Conservation (phyloP, 306 rosid genomes). For the Hippophae gyantsensis region DNA sequence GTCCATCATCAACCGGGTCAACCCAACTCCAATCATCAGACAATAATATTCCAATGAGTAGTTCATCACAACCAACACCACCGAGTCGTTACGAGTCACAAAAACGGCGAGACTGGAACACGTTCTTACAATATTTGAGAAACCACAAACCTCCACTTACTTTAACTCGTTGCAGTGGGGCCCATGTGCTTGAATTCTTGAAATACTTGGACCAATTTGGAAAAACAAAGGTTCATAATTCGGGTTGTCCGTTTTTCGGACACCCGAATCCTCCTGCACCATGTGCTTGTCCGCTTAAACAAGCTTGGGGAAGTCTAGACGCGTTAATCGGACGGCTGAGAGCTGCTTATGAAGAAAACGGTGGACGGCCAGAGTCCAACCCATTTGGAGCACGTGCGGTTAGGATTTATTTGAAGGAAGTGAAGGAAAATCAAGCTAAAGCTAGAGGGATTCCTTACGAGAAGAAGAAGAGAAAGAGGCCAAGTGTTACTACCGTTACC, state of each 20-base stretch:
- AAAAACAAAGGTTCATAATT: constrained; percentile 69
- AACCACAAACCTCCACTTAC: constrained; percentile 97
- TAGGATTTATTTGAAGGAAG: constrained; percentile 76
- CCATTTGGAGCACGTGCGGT: constrained; percentile 82
- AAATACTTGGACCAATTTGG: constrained; percentile 92
- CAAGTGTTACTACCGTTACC: constrained; percentile 11
- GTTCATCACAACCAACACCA: constrained; percentile 36
- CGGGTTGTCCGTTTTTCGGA: constrained; percentile 74
- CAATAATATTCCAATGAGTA: no score
- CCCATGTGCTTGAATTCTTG: constrained; percentile 87
- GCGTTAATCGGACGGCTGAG: constrained; percentile 85
- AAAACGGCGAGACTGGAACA: constrained; percentile 95
- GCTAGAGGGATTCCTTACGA: constrained; percentile 94
- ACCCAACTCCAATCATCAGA: no score
- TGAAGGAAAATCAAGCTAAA: constrained; percentile 76
- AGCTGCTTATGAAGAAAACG: constrained; percentile 94
- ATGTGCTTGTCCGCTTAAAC: constrained; percentile 72
- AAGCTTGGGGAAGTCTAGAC: constrained; percentile 91
- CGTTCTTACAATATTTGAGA: constrained; percentile 73
- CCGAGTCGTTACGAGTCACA: constrained; percentile 95
- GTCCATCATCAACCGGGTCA: no score
- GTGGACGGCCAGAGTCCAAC: constrained; percentile 76
- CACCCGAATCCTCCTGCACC: constrained; percentile 84
- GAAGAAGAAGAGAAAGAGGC: constrained; percentile 77
- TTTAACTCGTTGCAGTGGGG: constrained; percentile 90